Evolutionary conservation across 2,329 filamentous ascomycete species (phyloP), one percentile per base, ranked within the genome.

Genomic region (Sordariomycetes sp.): DNA sequence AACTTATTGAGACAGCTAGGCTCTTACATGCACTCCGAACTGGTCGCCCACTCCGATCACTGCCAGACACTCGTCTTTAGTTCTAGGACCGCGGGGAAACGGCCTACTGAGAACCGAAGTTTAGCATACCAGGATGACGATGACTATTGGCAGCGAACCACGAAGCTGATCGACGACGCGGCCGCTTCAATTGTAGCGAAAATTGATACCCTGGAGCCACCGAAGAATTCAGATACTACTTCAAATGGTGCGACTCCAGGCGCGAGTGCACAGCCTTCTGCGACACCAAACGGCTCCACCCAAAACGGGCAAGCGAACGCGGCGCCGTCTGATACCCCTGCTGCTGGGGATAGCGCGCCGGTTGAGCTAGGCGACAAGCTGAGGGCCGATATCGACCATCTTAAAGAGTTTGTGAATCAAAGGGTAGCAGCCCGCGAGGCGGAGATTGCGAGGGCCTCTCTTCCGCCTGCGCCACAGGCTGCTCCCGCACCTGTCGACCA

Each of bases 1-100:
- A 66, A 74, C n/a, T 62, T 73, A 13, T 62, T 56, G 50, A 45
- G 66, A 34, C 63, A 64, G 24, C 61, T 71, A 10, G 68, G 65
- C 55, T 57, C 53, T 6, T 70, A 67, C 52, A 59, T 71, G n/a
- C 64, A 65, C 50, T 59, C 63, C 6, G 67, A 70, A 34, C 59
- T 67, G 2, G 63, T 65, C 32, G 61, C 64, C 8, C 61, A 70
- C 8, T 62, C 70, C 24, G 66, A 69, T n/a, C 70, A 71, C 48
- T 69, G 69, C 17, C 45, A 56, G 55, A 56, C 45, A 6, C 48
- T 52, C 22, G 48, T 51, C n/a, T 50, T 56, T 10, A 56, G 55
- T 20, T 48, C 45, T 7, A 52, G 45, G 32, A 50, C 54, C 15
- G 39, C 50, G 12, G 55, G 55, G 28, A 56, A 56, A 34, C 28